Base-by-base conservation (phyloP, 805 yeast species). In the Maudiozyma turicensis region DNA sequence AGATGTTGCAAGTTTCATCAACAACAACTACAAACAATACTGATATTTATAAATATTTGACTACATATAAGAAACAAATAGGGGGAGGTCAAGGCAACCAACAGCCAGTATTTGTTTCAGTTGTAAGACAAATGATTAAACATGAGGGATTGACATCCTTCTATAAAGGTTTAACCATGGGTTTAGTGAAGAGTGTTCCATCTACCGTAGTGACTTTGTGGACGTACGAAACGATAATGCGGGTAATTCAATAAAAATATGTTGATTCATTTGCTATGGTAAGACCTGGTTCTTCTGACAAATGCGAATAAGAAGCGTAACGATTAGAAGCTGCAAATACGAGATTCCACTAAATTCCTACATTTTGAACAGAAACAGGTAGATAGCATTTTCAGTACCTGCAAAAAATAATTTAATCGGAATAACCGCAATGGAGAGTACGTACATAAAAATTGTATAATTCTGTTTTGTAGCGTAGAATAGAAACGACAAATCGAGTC, bases 171-270 rank as follows among this genome's bases (percentile, higher is more conserved):
- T 74, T 82, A 46, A 64, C 76, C 1, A 77, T 86, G 0, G 80
- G 93, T 8, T 52, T 88, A 5, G 48, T 84, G 43, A 88, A 88
- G 61, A 77, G 84, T 9, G 93, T 90, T 0, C 96, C 96, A 1
- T 77, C 86, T 0, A 71, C 69, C 42, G 86, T 86, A 0, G 64
- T 84, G 1, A 75, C 86, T 0, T 66, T 84, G 49, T 80, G 77
- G 69, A 69, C 79, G 15, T 84, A 80, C 60, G 88, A 83, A 29
- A 15, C 28, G 34, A 13, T 44, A 5, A 45, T 48, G 51, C 33
- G 43, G 14, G 38, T 15, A n/a, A 35, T 35, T 8, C 13, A 13
- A 5, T 35, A 35, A 35, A n/a, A n/a, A n/a, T n/a, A n/a, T n/a
- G n/a, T 20, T 20, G 26, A 20, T 20, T 20, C 26, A 20, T 20